These are phyloP conservation scores for Withania somnifera DNA, from an alignment of 305 asterid species.

Conservation along the genomic window DNA sequence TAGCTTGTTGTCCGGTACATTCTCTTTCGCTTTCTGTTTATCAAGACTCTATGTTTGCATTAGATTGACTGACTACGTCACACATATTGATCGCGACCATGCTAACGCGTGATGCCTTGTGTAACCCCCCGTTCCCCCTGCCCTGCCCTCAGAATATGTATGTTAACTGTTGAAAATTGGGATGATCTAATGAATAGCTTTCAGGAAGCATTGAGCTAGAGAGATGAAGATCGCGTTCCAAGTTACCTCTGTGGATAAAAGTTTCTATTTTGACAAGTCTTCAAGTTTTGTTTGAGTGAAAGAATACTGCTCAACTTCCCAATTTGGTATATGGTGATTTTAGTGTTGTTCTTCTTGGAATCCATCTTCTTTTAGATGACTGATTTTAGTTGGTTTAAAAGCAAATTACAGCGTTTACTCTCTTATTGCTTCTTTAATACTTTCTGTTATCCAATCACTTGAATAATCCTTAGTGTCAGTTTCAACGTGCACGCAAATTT, in stretches of 20 bases:
- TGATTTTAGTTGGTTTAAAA: background rate
- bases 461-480: background rate
- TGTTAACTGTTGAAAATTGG: no score
- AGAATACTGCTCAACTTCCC: background rate
- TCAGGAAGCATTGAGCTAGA: background rate
- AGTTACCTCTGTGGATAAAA: background rate
- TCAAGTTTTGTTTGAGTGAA: background rate
- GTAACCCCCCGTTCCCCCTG: no score
- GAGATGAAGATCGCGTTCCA: background rate
- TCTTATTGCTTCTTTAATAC: background rate
- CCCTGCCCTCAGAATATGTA: no score
- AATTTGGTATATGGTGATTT: background rate
- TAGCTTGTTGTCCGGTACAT: conserved; percentile 18
- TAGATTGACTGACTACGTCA: background rate
- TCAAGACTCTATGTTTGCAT: background rate
- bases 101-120: background rate
- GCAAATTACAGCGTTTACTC: background rate
- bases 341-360: background rate
- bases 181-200: no score
- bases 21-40: background rate
- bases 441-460: background rate
- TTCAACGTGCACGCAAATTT: background rate
- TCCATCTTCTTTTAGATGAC: background rate
- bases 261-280: background rate
- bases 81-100: no score